These are phyloP conservation scores for Malus asiatica DNA, from an alignment of 306 rosid species.

Conservation along the genomic window DNA sequence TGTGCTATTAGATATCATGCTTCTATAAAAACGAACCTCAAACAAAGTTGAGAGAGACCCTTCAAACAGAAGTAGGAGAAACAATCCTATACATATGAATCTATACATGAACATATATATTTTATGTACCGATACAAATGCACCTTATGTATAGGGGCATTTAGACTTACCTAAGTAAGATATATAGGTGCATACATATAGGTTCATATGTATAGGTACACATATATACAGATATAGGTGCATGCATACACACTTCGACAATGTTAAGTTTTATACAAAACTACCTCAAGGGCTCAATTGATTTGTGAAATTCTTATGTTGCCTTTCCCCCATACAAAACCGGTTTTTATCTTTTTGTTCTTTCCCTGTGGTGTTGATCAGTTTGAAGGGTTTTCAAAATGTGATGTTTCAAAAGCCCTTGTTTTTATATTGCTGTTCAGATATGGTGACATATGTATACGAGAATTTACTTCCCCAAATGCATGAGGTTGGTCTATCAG, in stretches of 20 bases:
- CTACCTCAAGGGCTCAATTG: neutral
- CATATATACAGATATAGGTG: too few species aligned
- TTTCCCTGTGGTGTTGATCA: neutral
- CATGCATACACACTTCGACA: neutral
- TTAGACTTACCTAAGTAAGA: too few species aligned
- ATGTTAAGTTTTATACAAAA: neutral
- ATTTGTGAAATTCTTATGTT: neutral
- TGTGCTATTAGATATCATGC: too few species aligned
- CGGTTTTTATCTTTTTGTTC: neutral
- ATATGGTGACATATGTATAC: neutral
- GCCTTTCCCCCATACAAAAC: neutral
- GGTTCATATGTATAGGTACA: too few species aligned
- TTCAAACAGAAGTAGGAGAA: too few species aligned
- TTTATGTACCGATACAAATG: too few species aligned
- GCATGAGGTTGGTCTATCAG: neutral
- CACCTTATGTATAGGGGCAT: too few species aligned
- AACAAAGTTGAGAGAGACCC: too few species aligned
- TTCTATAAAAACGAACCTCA: too few species aligned
- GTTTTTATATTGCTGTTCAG: neutral
- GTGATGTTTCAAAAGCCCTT: neutral
- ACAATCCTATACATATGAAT: too few species aligned
- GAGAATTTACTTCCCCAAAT: neutral
- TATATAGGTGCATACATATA: too few species aligned
- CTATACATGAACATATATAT: too few species aligned
- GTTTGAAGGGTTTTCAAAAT: neutral